A percentile compares a stretch with the other conserved stretches of the same genome.
Evolutionary conservation across 169 alveolate species (phyloP).

Genomic region (Prorocentrum cordatum): DNA sequence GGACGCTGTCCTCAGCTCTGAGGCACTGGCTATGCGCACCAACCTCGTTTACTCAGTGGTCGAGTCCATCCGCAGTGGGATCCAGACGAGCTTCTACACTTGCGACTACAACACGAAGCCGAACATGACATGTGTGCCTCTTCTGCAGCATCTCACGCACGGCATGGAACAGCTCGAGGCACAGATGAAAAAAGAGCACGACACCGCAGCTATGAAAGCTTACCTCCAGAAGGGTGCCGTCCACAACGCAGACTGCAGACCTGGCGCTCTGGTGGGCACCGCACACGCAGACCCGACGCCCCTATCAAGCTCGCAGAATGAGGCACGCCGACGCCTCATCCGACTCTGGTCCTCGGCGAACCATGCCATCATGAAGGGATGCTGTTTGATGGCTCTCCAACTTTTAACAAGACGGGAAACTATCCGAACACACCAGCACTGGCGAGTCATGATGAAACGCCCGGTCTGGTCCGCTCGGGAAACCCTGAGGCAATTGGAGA

Average conservation of each 20-base stretch:
- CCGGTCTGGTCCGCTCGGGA: no score
- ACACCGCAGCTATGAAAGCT: no score
- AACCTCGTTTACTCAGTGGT: no score
- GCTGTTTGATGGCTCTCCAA: no score
- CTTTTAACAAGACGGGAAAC: no score
- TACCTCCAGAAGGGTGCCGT: no score
- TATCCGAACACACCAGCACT: no score
- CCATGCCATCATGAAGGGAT: slow-evolving; percentile 20
- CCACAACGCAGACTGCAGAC: background rate
- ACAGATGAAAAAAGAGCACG: background rate
- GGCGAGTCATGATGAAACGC: no score
- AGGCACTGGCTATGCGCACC: no score
- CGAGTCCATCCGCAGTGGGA: background rate
- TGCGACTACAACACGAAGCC: slow-evolving; percentile 21
- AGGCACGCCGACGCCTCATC: background rate
- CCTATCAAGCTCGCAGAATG: background rate
- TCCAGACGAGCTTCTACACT: background rate
- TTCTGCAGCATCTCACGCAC: background rate
- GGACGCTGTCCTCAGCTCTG: no score
- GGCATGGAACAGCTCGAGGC: slow-evolving; percentile 11
- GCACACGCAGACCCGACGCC: background rate
- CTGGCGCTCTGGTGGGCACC: background rate
- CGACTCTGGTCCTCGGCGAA: slow-evolving; percentile 26
- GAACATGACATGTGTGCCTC: background rate
- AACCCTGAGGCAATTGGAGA: no score